These are phyloP conservation scores for Pinguiococcus pyrenoidosus DNA, from an alignment of 108 stramenopile species.

Conservation along the genomic window DNA sequence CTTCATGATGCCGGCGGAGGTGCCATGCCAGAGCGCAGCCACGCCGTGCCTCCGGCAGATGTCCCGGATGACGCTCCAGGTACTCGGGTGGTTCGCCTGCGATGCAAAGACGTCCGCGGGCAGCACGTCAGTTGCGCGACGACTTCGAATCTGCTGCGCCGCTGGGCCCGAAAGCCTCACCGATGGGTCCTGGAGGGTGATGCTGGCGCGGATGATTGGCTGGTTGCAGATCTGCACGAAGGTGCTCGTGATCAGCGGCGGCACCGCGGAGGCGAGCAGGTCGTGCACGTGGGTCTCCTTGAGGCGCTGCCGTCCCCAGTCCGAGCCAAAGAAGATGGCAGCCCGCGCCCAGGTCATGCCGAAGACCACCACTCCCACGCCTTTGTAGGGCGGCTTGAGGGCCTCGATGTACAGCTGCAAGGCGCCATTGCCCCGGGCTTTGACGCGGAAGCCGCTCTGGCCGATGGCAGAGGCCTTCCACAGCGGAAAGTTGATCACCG, in stretches of 20 bases:
- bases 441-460: constrained; percentile 30
- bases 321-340: constrained; percentile 84
- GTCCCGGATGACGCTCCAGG: constrained; percentile 47
- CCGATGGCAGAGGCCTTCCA: constrained; percentile 42
- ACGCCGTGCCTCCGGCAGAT: constrained; percentile 39
- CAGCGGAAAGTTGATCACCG: constrained; percentile 35
- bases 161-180: constrained; percentile 2
- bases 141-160: too few relatives aligned
- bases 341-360: constrained; percentile 97
- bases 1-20: constrained; percentile 80
- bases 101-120: too few relatives aligned
- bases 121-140: too few relatives aligned
- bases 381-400: constrained; percentile 84
- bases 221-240: constrained; percentile 79
- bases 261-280: constrained; percentile 39
- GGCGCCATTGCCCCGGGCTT: not conserved
- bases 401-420: constrained; percentile 57
- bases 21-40: constrained; percentile 67
- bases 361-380: constrained; percentile 61
- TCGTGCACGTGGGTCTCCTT: not conserved
- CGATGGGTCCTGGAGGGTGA: constrained; percentile 72
- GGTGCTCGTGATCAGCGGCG: constrained; percentile 54
- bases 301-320: constrained; percentile 56
- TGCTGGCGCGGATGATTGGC: constrained; percentile 79
- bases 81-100: constrained; percentile 38